Conservation (phyloP, 116 monocot species). For the Iris pallida region DNA sequence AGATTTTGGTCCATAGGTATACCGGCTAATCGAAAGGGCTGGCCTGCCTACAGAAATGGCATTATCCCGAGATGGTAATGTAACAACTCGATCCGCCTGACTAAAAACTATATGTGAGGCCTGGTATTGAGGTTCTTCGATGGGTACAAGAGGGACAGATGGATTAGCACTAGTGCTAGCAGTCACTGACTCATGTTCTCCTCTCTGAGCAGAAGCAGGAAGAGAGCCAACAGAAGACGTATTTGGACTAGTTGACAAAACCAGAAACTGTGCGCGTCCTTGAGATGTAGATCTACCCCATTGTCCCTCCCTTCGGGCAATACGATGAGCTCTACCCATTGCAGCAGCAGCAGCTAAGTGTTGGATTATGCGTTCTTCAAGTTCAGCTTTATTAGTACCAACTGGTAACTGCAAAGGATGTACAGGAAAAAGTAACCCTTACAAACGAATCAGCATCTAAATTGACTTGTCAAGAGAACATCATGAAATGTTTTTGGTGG, state of each 20-base stretch:
- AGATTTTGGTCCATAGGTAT: not conserved
- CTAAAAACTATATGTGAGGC: not conserved
- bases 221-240: slow-evolving; percentile 26
- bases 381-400: slow-evolving; percentile 47
- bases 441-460: slow-evolving; percentile 2
- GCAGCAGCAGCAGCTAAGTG: slow-evolving; percentile 68
- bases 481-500: not conserved
- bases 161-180: slow-evolving; percentile 11
- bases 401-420: slow-evolving; percentile 46
- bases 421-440: not conserved
- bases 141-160: slow-evolving; percentile 12
- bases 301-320: slow-evolving; percentile 47
- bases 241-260: slow-evolving; percentile 38
- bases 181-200: slow-evolving; percentile 27
- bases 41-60: slow-evolving; percentile 7
- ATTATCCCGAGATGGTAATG: slow-evolving; percentile 17
- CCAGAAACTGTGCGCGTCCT: slow-evolving; percentile 37
- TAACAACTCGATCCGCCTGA: slow-evolving; percentile 17
- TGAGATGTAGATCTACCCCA: slow-evolving; percentile 29
- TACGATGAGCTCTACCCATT: slow-evolving; percentile 50
- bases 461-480: not conserved
- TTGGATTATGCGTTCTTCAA: slow-evolving; percentile 69
- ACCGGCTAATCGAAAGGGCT: slow-evolving; percentile 12
- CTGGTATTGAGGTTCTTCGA: slow-evolving; percentile 9
- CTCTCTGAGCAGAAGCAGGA: slow-evolving; percentile 25